Evolutionary conservation across 2,329 filamentous ascomycete species (phyloP), one percentile per base, ranked within the genome.

Genomic region (Ramularia collo-cygni): DNA sequence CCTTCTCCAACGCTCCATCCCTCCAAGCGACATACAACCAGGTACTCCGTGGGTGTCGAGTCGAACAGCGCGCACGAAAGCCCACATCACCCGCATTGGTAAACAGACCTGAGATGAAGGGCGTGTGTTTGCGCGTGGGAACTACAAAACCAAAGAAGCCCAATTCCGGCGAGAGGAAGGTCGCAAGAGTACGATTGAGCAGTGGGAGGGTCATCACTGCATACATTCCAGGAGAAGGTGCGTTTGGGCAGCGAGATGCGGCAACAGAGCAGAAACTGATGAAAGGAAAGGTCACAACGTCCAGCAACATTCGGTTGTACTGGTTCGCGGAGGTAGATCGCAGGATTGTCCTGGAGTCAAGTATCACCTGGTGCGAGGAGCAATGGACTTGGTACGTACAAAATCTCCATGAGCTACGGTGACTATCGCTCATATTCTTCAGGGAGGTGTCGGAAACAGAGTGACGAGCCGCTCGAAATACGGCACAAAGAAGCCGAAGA

Each of bases 291-390:
- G 92, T 35, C 92, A 98, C 69, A 98, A 96, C 66, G 89, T 96
- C 52, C 90, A 96, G 74, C 92, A 96, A 75, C 93, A 98, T 72
- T 93, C 85, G 56, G 92, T 98, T 33, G 92, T 98, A 40, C 72
- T 96, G 52, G 89, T 98, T n/a, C 76, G 92, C 52, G 92, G 92
- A 43, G 92, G 92, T 2, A 76, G 92, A 62, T 81, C 79, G 50
- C 92, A 96, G 76, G 92, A 98, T 80, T 98, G 92, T 70, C 92
- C 92, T 46, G 92, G 92, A 81, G 92, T 98, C 67, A 82, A 89
- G 61, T 98, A 98, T 64, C 87, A 93, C 65, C 70, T 95, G 57
- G 85, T 98, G 29, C 74, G 92, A 61, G 92, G 92, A 21, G 86
- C 89, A 14, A 70, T 95, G 66, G 92, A 98, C 76, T 65, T 98